Evolutionary conservation across 345 rosid species (phyloP), one percentile per base, ranked within the genome.

Genomic region (Microthlaspi erraticum): DNA sequence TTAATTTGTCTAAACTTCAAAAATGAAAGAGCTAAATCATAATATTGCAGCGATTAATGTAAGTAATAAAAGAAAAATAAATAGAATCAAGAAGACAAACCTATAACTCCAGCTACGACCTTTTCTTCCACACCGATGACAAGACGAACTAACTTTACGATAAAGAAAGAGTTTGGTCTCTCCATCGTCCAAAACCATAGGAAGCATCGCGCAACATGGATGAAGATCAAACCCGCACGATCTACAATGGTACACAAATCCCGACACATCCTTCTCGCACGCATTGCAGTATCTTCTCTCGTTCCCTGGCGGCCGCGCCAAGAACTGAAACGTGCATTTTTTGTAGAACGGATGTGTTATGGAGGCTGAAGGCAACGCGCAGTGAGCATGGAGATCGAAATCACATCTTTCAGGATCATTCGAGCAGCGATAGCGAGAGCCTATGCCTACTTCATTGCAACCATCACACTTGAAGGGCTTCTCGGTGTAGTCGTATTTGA

Each of bases 101-200:
- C 94, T 77, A 55, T 94, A 94, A 64, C 91, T 86, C 99, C 99
- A 94, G 48, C 99, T 88, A 79, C 93, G 81, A 14, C 97, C 99
- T 80, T 88, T 91, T 10, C 83, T 60, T 37, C 97, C 97, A 73
- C 99, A 94, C 32, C 80, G 79, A 59, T 82, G 88, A 55, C 99
- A 94, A 0, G 93, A 17, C 0, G 90, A 71, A 32, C 91, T 85
- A 51, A 89, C 91, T 70, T 94, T 91, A 60, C 82, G 81, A n/a
- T 88, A 82, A 80, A 94, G 66, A 43, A 74, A 85, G 2, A 94
- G 83, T 71, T 86, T 88, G 34, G 79, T 77, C 8, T 87, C 95
- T 6, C 95, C 99, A 26, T 91, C 95, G 23, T 89, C 85, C 19
- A 91, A 82, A 60, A 86, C 85, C 86, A 76, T 83, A 0, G 99